phyloP scores from a whole-genome alignment of 768 basidiomycete genomes.

The Daedaleopsis sinensis region DNA sequence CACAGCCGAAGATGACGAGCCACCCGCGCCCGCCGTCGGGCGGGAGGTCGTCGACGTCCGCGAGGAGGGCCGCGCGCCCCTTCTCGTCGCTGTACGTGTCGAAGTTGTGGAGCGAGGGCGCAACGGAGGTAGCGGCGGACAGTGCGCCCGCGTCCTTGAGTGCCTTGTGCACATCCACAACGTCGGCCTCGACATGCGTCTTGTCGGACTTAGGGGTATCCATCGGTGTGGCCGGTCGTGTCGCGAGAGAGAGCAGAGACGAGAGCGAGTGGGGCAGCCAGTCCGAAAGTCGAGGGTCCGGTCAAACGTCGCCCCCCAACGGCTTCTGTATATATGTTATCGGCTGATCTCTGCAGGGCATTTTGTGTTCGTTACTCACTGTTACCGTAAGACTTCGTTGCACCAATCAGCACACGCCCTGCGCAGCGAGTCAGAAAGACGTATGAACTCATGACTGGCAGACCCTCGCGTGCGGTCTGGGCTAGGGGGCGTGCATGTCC shows the following conservation, averaged over 20 bases:
- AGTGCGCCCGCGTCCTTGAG: constrained; percentile 12
- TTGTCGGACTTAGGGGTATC: constrained; percentile 27
- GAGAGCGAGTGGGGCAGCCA: not conserved
- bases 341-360: not conserved
- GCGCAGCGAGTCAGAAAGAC: not conserved
- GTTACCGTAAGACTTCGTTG: not conserved
- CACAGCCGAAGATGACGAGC: constrained; percentile 27
- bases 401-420: not conserved
- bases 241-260: constrained; percentile 1
- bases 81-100: constrained; percentile 9
- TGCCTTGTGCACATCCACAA: constrained; percentile 11
- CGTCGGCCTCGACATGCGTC: constrained; percentile 17
- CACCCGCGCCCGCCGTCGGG: constrained; percentile 28
- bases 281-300: not conserved
- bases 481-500: not conserved
- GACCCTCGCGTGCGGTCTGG: not conserved
- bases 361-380: not conserved
- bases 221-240: constrained; percentile 11
- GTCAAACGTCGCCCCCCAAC: not conserved
- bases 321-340: not conserved
- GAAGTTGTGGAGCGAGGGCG: constrained; percentile 2
- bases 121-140: constrained; percentile 17
- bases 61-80: constrained; percentile 1
- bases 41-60: constrained; percentile 17
- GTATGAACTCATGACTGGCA: not conserved